These are phyloP conservation scores for Myxozyma kluyveri DNA, from an alignment of 805 yeast species.

Conservation along the genomic window DNA sequence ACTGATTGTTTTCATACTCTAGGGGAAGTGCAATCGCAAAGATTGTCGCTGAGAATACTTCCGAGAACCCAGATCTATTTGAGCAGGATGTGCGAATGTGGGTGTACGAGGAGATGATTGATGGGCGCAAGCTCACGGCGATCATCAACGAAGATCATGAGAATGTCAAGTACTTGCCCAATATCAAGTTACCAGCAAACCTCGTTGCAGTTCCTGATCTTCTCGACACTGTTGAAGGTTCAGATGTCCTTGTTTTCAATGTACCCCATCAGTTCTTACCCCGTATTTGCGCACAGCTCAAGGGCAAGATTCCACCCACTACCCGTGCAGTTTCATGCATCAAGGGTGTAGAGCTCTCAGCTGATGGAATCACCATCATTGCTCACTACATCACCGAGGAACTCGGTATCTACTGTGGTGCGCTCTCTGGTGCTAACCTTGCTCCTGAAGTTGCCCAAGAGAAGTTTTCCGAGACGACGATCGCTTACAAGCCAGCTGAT, in stretches of 20 bases:
- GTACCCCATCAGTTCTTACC: constrained; percentile 95
- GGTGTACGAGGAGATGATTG: constrained; percentile 80
- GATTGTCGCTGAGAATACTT: constrained; percentile 84
- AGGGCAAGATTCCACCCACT: constrained; percentile 49
- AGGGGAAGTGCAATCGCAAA: constrained; percentile 95
- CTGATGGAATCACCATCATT: constrained; percentile 79
- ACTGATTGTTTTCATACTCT: constrained; percentile 5
- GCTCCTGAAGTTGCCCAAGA: constrained; percentile 96
- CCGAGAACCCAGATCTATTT: constrained; percentile 69
- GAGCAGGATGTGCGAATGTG: constrained; percentile 83
- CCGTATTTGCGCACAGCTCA: constrained; percentile 67
- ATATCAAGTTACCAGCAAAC: constrained; percentile 78
- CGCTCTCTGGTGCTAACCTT: constrained; percentile 92
- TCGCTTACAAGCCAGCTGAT: constrained; percentile 75
- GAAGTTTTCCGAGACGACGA: constrained; percentile 97
- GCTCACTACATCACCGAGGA: constrained; percentile 75
- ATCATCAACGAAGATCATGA: constrained; percentile 88
- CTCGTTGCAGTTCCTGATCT: constrained; percentile 84
- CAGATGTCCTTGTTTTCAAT: constrained; percentile 88
- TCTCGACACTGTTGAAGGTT: constrained; percentile 67
- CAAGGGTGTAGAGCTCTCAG: constrained; percentile 88
- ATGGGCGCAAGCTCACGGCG: constrained; percentile 76
- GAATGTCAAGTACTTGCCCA: constrained; percentile 93
- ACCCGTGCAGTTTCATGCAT: constrained; percentile 92
- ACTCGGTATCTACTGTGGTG: constrained; percentile 90